Conservation (phyloP, 345 rosid genomes). For the Euphorbia peplus region DNA sequence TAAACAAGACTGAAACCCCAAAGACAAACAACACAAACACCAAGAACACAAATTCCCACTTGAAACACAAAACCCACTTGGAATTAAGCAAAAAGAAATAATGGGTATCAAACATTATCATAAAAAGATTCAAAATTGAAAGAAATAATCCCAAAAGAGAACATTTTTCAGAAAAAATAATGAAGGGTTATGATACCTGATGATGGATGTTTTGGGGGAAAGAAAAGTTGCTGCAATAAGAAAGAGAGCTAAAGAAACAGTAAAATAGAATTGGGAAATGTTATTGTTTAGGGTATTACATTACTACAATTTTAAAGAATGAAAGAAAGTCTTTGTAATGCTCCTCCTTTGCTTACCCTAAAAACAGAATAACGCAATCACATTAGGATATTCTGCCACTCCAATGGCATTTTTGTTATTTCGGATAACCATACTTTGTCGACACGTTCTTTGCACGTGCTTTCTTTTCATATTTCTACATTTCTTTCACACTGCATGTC, state of each 20-base stretch:
- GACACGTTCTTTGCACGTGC: no score
- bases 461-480: no score
- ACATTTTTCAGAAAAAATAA: no score
- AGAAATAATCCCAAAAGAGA: slow-evolving; percentile 8
- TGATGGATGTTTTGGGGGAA: no score
- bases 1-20: slow-evolving; percentile 15
- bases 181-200: no score
- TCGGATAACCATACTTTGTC: no score
- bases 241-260: slow-evolving; percentile 16
- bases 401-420: no score
- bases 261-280: neutral
- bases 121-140: slow-evolving; percentile 11
- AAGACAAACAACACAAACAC: slow-evolving; percentile 4
- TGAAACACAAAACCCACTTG: slow-evolving; percentile 20
- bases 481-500: no score
- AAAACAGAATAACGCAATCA: neutral
- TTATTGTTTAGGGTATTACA: no score
- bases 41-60: slow-evolving; percentile 10
- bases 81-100: slow-evolving; percentile 10
- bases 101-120: slow-evolving; percentile 12
- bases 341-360: slow-evolving; percentile 12
- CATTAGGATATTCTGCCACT: slow-evolving; percentile 5
- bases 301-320: no score
- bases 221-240: no score
- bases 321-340: no score